Evolutionary conservation across 768 basidiomycete genomes (phyloP), one percentile per base, ranked within the genome.

Genomic region (Thelephora aurantiotincta): DNA sequence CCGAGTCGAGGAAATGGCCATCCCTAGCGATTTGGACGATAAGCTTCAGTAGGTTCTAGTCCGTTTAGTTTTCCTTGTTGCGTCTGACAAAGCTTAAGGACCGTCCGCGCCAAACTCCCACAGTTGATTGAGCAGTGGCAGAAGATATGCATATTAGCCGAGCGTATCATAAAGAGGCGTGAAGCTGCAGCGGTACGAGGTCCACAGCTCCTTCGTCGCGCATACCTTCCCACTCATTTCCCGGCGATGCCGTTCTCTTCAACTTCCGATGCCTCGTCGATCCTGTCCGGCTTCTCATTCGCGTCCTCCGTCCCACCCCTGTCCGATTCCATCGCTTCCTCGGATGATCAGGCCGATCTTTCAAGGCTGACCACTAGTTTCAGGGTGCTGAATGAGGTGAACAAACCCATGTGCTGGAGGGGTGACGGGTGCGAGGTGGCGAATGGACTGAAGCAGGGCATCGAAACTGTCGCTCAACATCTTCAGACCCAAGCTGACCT

Each of bases 61-160:
- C 3, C 11, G 11, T n/a, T 11, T 7, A 30, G 7, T 19, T 7
- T 16, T 51, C n/a, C 7, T 42, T 18, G 14, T 14, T n/a, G 22
- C 2, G 43, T 19, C 22, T 22, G 22, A 33, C 33, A 30, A 59
- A 92, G 89, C 33, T 67, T 75, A 36, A 30, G 26, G 26, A 30
- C 26, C 26, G 74, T 92, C n/a, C 80, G 88, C 45, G 71, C 74
- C 42, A 85, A 78, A 61, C 65, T 94, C n/a, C 72, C 67, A 38
- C 69, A 77, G 2, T 67, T 94, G 35, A 84, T 97, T 50, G 90
- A 90, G 50, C 81, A 87, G 51, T 96, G 92, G 88, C 87, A 92
- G 56, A 81, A 83, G 57, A 80, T 97, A 58, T 88, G 87, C 60
- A 66, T 87, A 48, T 72, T 91, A 47, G 75, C 82, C 16, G 94